Evolutionary conservation across 2,329 filamentous ascomycete species (phyloP), one percentile per base, ranked within the genome.

Genomic region (Curvularia lunata): DNA sequence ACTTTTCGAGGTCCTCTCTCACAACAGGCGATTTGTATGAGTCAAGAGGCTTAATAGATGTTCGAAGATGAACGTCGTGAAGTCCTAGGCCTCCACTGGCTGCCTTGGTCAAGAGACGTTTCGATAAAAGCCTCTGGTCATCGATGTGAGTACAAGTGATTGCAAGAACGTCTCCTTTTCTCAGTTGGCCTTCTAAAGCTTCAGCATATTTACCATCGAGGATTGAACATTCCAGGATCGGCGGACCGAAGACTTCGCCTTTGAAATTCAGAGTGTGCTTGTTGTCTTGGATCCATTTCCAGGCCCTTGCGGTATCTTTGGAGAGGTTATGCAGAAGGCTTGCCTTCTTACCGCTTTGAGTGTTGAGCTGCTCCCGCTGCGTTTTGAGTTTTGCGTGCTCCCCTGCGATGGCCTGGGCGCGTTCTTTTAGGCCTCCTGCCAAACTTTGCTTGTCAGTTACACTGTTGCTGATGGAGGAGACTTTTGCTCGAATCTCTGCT

Each of bases 271-370:
- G 48, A 1, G 34, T 56, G 53, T 83, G 73, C 58, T 83, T 84
- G 72, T 99, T 87, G 2, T 86, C 75, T 70, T 91, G 84, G 50
- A 98, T 83, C 93, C 94, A 99, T 41, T 88, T 82, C 87, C 91
- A 97, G 2, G 88, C 92, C 63, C 73, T 80, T 10, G 84, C 84
- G 2, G 89, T 86, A 55, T 97, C 90, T 0, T 72, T 72, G 10
- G 88, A 89, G 0, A 84, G 16, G 5, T 73, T 81, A 51, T 81
- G 81, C 53, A 99, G 83, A 13, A 97, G 82, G 18, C 80, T 83
- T 23, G 81, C 75, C 21, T 62, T 75, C n/a, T 79, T 69, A 7
- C 74, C 63, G 16, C 82, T 77, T 42, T 78, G 75, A 5, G 70
- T 75, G 45, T 71, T 59, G 10, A 76, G 63, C 3, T 53, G 54